Conservation (phyloP, 148 eudicot genomes). For the Dysphania ambrosioides region DNA sequence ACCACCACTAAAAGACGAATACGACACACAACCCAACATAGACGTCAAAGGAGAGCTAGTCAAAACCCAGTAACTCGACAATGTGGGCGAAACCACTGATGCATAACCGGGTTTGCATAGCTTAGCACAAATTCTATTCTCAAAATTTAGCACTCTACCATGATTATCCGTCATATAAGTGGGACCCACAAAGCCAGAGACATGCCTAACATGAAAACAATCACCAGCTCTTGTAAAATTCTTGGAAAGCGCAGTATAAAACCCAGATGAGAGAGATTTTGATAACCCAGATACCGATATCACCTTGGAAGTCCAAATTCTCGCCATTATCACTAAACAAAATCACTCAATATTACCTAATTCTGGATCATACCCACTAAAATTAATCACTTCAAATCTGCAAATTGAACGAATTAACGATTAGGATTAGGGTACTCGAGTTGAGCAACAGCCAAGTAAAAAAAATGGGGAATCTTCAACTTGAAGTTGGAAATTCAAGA, state of each 20-base stretch:
- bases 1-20: conserved; percentile 47
- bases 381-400: conserved; percentile 14
- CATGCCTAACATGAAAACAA: conserved; percentile 29
- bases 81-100: conserved; percentile 33
- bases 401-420: not conserved
- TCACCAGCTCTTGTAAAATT: conserved; percentile 19
- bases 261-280: conserved; percentile 17
- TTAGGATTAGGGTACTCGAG: not conserved
- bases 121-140: conserved; percentile 22
- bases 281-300: conserved; percentile 34
- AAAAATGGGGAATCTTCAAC: not conserved
- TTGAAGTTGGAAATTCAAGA: not conserved
- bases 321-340: conserved; percentile 40
- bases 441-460: not conserved
- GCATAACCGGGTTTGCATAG: conserved; percentile 25
- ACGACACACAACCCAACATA: conserved; percentile 35
- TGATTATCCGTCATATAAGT: conserved; percentile 28
- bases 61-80: conserved; percentile 27
- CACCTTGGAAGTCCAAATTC: conserved; percentile 44
- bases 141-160: conserved; percentile 22
- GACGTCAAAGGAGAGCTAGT: conserved; percentile 29
- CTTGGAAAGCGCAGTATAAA: conserved; percentile 16
- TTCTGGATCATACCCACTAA: not conserved
- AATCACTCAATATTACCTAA: not conserved
- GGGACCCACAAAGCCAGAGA: conserved; percentile 28